Conservation (phyloP, 352 stramenopile species). For the Phytopythium cucurbitacearum region DNA sequence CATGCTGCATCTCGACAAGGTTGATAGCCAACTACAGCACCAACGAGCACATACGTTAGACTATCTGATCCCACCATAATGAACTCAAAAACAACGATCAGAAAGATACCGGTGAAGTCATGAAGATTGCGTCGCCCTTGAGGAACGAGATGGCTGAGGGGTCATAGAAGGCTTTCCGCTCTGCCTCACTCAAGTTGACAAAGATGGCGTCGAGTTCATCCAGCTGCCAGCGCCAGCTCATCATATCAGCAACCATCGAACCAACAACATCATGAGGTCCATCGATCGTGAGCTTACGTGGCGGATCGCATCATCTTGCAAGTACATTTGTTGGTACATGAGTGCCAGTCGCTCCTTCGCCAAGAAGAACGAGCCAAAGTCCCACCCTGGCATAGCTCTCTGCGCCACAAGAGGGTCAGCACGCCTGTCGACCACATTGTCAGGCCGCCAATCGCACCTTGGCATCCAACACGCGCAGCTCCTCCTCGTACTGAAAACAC, state of each 20-base stretch:
- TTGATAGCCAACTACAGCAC: constrained; percentile 53
- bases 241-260: not conserved
- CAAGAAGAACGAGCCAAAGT: constrained; percentile 78
- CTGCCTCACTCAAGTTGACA: constrained; percentile 27
- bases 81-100: constrained; percentile 2
- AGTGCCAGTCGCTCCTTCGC: constrained; percentile 75
- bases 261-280: not conserved
- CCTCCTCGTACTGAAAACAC: constrained; percentile 79
- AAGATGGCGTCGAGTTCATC: constrained; percentile 83
- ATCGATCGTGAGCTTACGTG: constrained; percentile 42
- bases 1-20: constrained; percentile 32
- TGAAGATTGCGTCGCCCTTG: constrained; percentile 47
- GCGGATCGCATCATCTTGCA: constrained; percentile 77
- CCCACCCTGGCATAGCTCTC: constrained; percentile 43
- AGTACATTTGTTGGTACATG: constrained; percentile 83
- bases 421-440: not conserved
- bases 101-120: constrained; percentile 43
- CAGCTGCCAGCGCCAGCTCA: constrained; percentile 23
- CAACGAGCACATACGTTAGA: too few species aligned
- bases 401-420: constrained; percentile 5
- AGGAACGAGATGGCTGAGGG: constrained; percentile 16
- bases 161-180: constrained; percentile 21
- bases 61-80: not conserved
- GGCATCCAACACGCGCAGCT: constrained; percentile 53
- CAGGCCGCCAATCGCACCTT: constrained; percentile 24